Evolutionary conservation across 2,329 filamentous ascomycete species (phyloP).

Genomic region (Madurella fahalii): DNA sequence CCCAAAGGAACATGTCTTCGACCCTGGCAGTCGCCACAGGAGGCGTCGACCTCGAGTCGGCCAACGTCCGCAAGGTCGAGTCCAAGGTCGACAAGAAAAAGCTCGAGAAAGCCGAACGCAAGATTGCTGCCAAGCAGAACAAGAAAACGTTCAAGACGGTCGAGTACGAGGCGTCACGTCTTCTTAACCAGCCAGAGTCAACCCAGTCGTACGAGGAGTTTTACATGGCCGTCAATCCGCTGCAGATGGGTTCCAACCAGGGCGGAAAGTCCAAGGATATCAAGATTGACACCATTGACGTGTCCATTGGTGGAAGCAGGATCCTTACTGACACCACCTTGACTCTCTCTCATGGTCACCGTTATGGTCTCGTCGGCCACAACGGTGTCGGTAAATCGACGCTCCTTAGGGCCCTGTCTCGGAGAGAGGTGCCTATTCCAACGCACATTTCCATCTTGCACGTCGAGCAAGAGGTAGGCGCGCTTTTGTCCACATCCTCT

Average conservation of each 20-base stretch:
- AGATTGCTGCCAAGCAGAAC: slow-evolving; percentile 96
- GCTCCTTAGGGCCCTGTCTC: slow-evolving; percentile 83
- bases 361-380: slow-evolving; percentile 96
- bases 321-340: slow-evolving; percentile 89
- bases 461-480: slow-evolving; percentile 85
- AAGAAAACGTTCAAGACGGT: slow-evolving; percentile 98
- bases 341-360: slow-evolving; percentile 84
- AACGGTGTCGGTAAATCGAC: slow-evolving; percentile 99
- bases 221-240: slow-evolving; percentile 98
- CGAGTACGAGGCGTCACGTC: slow-evolving; percentile 89
- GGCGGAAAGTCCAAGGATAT: slow-evolving; percentile 96
- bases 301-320: slow-evolving; percentile 81
- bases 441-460: slow-evolving; percentile 98
- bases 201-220: slow-evolving; percentile 97
- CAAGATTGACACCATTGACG: slow-evolving; percentile 94
- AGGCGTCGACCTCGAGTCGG: slow-evolving; percentile 87
- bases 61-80: slow-evolving; percentile 89
- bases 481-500: neutral
- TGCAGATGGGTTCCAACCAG: slow-evolving; percentile 71
- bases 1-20: slow-evolving; percentile 92
- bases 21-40: slow-evolving; percentile 83
- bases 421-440: slow-evolving; percentile 89
- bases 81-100: slow-evolving; percentile 98
- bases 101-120: slow-evolving; percentile 95
- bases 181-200: slow-evolving; percentile 78